Evolutionary conservation across 2,329 filamentous ascomycete genomes (phyloP).

Genomic region (Trichocomaceae sp.): DNA sequence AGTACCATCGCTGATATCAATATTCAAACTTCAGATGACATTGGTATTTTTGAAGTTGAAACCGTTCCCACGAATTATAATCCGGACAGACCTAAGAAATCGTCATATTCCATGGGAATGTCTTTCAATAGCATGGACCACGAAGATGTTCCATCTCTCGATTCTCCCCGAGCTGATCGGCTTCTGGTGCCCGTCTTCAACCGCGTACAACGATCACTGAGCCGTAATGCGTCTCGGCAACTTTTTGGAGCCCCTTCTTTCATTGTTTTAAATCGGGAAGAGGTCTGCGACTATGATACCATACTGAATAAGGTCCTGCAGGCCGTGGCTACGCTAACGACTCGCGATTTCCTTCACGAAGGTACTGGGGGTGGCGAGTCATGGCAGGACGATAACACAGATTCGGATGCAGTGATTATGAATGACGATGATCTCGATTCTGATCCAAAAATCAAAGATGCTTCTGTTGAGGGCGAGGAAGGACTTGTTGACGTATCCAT

Average conservation of each 20-base stretch:
- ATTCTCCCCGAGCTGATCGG: conserved; percentile 40
- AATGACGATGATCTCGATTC: conserved; percentile 57
- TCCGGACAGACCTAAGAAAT: conserved; percentile 45
- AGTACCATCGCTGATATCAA: conserved; percentile 61
- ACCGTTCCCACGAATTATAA: conserved; percentile 71
- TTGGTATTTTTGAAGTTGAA: conserved; percentile 73
- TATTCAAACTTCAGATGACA: conserved; percentile 57
- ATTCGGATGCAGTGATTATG: conserved; percentile 64
- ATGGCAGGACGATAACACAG: conserved; percentile 35
- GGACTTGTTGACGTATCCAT: conserved; percentile 87
- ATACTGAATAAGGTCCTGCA: conserved; percentile 76
- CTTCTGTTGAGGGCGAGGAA: conserved; percentile 81
- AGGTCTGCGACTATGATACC: conserved; percentile 60
- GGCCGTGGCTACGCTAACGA: conserved; percentile 70
- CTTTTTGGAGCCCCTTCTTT: conserved; percentile 49
- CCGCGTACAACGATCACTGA: conserved; percentile 26
- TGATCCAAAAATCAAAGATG: conserved; percentile 64
- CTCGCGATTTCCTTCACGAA: conserved; percentile 56
- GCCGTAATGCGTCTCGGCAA: conserved; percentile 21
- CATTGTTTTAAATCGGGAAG: conserved; percentile 67
- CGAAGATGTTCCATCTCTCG: conserved; percentile 34
- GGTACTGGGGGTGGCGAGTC: conserved; percentile 47
- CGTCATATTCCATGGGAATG: conserved; percentile 22
- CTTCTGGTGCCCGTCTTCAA: conserved; percentile 46
- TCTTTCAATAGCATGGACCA: conserved; percentile 29